Base-by-base conservation (phyloP, 805 yeast genomes). In the Ogataea parapolymorpha region DNA sequence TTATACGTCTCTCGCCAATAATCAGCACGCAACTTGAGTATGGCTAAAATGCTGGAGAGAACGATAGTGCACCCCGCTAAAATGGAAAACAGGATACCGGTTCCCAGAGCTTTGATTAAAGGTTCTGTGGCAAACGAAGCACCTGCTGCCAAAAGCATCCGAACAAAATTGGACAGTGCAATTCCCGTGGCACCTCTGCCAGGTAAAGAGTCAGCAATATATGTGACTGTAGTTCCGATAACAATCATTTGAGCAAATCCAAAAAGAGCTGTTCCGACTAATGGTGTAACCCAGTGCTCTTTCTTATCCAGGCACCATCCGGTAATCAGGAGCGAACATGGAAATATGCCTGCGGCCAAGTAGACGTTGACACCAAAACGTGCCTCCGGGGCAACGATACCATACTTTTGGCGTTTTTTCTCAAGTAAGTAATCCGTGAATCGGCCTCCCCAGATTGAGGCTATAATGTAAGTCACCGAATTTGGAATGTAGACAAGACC, bases 151-250 rank as follows among this genome's bases (percentile, higher is more conserved):
- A 84, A 65, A 2, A 78, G 65, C 70, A 80, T 84, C 51, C 96
- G 71, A 14, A 82, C 68, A 41, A 87, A 71, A 56, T 87, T 88
- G 54, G 85, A 87, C 37, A 88, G 60, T 0, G 95, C 95, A 35
- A 87, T 85, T 1, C 95, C 95, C 0, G 95, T 84, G 11, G 95
- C 90, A 30, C 95, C 95, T 53, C 81, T 73, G 0, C 95, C 95
- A 0, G 96, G 95, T 32, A 88, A 68, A 1, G 88, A 78, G 55
- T 87, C 96, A 1, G 87, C 89, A 42, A 87, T 65, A 55, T 86
- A 88, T 0, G 95, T 86, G 3, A 82, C 76, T 0, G 88, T 82
- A 7, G 86, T 78, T 3, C 95, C 93, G 50, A 86, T 85, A 3
- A 85, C 77, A 62, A 86, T 77, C 93, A 87, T 84, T 25, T 86